phyloP scores from a whole-genome alignment of 805 yeast species.

The Schwanniomyces pseudopolymorphus region DNA sequence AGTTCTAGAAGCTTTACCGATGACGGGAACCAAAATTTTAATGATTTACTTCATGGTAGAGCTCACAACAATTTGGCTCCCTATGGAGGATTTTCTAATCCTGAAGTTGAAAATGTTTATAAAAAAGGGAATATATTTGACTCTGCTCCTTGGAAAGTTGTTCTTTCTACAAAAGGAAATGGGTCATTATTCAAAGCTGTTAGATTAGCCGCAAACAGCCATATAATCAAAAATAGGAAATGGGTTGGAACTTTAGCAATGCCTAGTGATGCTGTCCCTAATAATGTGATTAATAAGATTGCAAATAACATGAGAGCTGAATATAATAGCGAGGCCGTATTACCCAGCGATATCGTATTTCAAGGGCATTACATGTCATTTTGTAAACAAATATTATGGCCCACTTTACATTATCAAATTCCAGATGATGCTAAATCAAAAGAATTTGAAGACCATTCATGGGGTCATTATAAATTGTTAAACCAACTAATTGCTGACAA shows the following conservation, averaged over 20 bases:
- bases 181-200: constrained; percentile 88
- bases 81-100: constrained; percentile 74
- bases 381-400: constrained; percentile 96
- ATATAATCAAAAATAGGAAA: constrained; percentile 35
- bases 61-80: constrained; percentile 47
- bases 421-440: constrained; percentile 94
- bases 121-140: constrained; percentile 48
- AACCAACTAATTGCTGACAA: constrained; percentile 81
- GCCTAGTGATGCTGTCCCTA: constrained; percentile 82
- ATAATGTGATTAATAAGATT: constrained; percentile 53
- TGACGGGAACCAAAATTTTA: constrained; percentile 16
- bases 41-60: constrained; percentile 27
- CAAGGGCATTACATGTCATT: constrained; percentile 90
- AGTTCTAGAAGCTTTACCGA: constrained; percentile 18
- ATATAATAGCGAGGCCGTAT: constrained; percentile 63
- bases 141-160: constrained; percentile 72
- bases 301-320: constrained; percentile 43
- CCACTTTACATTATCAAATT: constrained; percentile 87
- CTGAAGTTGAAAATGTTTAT: constrained; percentile 50
- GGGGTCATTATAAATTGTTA: constrained; percentile 76
- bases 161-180: constrained; percentile 72
- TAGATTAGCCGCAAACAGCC: constrained; percentile 47
- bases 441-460: constrained; percentile 93
- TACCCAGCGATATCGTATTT: constrained; percentile 74
- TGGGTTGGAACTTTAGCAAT: constrained; percentile 95